Evolutionary conservation across 768 basidiomycete genomes (phyloP).

Genomic region (Pleurotus sapidus): DNA sequence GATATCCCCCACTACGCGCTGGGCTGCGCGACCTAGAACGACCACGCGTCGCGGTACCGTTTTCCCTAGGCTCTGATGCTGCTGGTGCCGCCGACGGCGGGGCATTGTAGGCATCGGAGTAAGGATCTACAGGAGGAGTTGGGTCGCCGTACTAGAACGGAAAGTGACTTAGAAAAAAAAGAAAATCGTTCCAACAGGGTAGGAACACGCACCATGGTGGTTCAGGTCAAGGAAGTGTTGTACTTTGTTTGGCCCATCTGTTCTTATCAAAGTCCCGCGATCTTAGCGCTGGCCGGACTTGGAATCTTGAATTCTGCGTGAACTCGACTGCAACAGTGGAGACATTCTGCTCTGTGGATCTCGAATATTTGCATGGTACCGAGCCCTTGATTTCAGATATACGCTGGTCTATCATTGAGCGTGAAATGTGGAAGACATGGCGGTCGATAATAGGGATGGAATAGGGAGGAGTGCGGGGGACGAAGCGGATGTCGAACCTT

Average conservation of each 20-base stretch:
- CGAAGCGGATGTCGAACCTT: slow-evolving; percentile 37
- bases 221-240: slow-evolving; percentile 43
- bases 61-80: slow-evolving; percentile 37
- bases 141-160: slow-evolving; percentile 60
- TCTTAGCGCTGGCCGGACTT: slow-evolving; percentile 4
- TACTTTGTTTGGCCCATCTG: not conserved
- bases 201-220: slow-evolving; percentile 65
- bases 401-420: not conserved
- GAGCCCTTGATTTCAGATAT: no score
- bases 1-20: slow-evolving; percentile 46
- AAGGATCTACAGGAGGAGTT: slow-evolving; percentile 67
- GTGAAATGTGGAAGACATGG: not conserved
- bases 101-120: slow-evolving; percentile 78
- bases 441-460: not conserved
- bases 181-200: slow-evolving; percentile 9
- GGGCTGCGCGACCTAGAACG: slow-evolving; percentile 79
- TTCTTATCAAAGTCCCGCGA: slow-evolving; percentile 1
- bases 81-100: slow-evolving; percentile 49
- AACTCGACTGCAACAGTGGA: no score
- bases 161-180: slow-evolving; percentile 11
- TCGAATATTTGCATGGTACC: no score
- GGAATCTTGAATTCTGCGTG: not conserved
- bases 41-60: slow-evolving; percentile 53
- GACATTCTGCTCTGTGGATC: no score
- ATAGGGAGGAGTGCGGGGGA: no score